Base-by-base conservation (phyloP, 805 yeast genomes). In the Candida maesae region DNA sequence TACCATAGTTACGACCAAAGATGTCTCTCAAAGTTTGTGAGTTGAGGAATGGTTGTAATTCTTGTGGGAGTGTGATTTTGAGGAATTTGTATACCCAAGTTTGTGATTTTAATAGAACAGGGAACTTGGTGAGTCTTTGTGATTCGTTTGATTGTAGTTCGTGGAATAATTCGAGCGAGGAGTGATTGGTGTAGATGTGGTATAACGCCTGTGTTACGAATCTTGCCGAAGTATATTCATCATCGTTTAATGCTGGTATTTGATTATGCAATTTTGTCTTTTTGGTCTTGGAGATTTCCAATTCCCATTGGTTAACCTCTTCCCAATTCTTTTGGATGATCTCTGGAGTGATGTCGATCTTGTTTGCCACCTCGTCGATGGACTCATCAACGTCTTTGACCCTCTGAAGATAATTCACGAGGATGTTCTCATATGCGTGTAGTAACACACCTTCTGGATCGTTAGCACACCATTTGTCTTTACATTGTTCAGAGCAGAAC, bases 1-100 rank as follows among this genome's bases (percentile, higher is more conserved):
- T 81, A 13, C 83, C 81, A 36, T 78, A 72, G 48, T 80, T 82
- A 29, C 71, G 63, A 2, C 86, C 87, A 36, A 76, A 61, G 3
- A 76, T 68, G 13, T 62, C 59, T 34, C 84, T 63, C 14, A 79
- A 58, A 5, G 46, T 46, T 2, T 58, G 58, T 1, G 72, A 56
- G 4, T 70, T 66, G 12, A 79, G 54, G 13, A 54, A 46, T 1
- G 55, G 58, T 27, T 65, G 67, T 21, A 70, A 49, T 15, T 46
- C 46, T 1, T 54, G 51, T 0, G 74, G 73, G 11, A 72, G 52
- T 7, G 68, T 51, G 3, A 71, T 47, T 37, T 58, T 64, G 26
- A 79, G 53, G 47, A 76, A 73, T 55, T 74, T 67, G 57, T 68
- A 79, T 3, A 75, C 68, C 30, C 60, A 58, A 31, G 67, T 61